Conservation (phyloP, 805 yeast species). For the Metschnikowia drakensbergensis region DNA sequence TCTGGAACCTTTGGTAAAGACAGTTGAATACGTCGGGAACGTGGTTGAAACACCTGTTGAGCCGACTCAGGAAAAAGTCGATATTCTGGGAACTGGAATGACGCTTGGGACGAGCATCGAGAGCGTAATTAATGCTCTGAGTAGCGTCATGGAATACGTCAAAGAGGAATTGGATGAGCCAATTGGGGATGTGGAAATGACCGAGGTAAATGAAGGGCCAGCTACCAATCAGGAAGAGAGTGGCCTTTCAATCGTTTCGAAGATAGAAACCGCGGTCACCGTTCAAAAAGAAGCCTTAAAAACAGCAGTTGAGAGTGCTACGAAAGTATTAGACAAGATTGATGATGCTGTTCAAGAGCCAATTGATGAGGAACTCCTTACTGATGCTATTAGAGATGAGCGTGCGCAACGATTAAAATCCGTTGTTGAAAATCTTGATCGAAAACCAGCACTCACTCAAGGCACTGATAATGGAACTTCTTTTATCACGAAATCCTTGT, state of each 20-base stretch:
- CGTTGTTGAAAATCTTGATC: not conserved
- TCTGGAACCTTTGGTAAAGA: not conserved
- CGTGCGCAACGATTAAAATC: not conserved
- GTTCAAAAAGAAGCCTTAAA: not conserved
- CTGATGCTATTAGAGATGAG: not conserved
- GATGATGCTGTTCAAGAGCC: slow-evolving; percentile 3
- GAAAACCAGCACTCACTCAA: not conserved
- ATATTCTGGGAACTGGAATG: not conserved
- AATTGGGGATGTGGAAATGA: not conserved
- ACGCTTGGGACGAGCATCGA: not conserved
- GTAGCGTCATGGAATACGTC: not conserved
- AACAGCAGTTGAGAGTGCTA: not conserved
- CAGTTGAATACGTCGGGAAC: not conserved
- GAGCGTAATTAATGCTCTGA: not conserved
- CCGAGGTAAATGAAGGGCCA: not conserved
- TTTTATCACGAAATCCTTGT: not conserved
- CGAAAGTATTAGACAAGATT: not conserved
- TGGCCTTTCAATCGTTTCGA: not conserved
- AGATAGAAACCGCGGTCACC: not conserved
- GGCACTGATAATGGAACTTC: too few relatives aligned
- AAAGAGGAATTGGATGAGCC: not conserved
- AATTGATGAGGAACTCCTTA: not conserved
- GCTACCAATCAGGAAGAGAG: not conserved
- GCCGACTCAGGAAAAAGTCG: not conserved
- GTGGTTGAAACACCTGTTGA: not conserved